Percentiles rank a stretch among this genome's conserved stretches.
These are phyloP conservation scores for Talinum fruticosum DNA, from an alignment of 148 eudicot genomes.

Conservation along the genomic window DNA sequence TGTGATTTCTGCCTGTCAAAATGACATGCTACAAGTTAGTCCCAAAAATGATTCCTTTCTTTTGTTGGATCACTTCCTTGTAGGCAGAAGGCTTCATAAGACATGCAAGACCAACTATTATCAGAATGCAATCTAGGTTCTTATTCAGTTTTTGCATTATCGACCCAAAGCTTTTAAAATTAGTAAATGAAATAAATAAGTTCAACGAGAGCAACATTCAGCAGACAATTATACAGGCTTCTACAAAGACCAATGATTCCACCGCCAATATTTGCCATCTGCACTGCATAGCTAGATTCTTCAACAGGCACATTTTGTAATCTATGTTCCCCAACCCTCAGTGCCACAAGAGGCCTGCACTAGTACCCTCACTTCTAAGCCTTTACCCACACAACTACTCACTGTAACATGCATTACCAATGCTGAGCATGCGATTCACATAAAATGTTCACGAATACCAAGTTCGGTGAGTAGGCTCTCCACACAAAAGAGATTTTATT, in stretches of 20 bases:
- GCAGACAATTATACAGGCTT: background rate
- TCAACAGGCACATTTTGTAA: background rate
- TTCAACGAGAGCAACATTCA: background rate
- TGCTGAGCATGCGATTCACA: background rate
- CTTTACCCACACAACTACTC: background rate
- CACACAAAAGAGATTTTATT: background rate
- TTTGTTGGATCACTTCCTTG: too few relatives aligned
- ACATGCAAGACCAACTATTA: background rate
- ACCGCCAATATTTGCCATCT: too few relatives aligned
- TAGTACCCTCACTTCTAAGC: background rate
- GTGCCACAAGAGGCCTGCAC: background rate
- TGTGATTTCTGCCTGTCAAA: background rate
- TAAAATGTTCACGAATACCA: background rate
- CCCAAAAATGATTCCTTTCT: background rate
- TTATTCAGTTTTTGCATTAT: background rate
- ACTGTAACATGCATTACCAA: background rate
- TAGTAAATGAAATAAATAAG: too few relatives aligned
- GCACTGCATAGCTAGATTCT: too few relatives aligned
- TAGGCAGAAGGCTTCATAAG: background rate
- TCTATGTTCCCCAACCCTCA: background rate
- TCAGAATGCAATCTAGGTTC: too few relatives aligned
- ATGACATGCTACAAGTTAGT: background rate
- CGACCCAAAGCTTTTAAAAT: background rate
- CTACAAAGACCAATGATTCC: background rate
- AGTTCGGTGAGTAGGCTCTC: background rate